Evolutionary conservation across 768 basidiomycete genomes (phyloP), one percentile per base, ranked within the genome.

Genomic region (Tylopilus balloui): DNA sequence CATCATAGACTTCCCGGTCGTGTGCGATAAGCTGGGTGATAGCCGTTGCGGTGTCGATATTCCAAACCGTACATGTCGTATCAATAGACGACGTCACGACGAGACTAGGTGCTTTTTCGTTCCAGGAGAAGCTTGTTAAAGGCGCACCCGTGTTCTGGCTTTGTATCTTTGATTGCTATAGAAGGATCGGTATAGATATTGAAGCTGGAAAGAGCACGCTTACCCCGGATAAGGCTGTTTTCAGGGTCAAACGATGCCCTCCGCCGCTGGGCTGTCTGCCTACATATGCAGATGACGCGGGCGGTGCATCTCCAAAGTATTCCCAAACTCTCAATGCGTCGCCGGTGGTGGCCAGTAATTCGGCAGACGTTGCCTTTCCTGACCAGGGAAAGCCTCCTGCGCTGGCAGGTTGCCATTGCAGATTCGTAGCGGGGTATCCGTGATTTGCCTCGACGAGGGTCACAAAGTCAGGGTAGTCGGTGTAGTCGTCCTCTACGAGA

Each of bases 11-110:
- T 71, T 94, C 88, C 40, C 90, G 83, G 74, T 97, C 93, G 69
- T 96, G 95, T 0, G 95, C 93, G 61, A 96, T 95, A 52, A 99
- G 82, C 68, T 98, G 96, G 3, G 96, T 99, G 64, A 98, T 82
- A 21, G 96, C 95, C 7, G 88, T 85, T 21, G 84, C 81, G 4
- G 91, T 91, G 60, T 95, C 88, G 64, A 99, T 90, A 68, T 99
- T 96, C 96, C 96, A 99, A 20, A 98, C 88, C 2, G 96, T 98
- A 66, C 95, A 98, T 13, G 94, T 96, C 43, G 96, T 99, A 65
- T 99, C 96, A 59, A 98, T 95, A 8, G 93, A 96, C 20, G 95
- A 94, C 6, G 96, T 99, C 31, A 98, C 95, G 58, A 98, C 85
- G 42, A 91, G 81, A 53, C 83, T 84, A 1, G 95, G 92, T 0